Evolutionary conservation across 768 basidiomycete genomes (phyloP).

Genomic region (Russula griseocarnosa): DNA sequence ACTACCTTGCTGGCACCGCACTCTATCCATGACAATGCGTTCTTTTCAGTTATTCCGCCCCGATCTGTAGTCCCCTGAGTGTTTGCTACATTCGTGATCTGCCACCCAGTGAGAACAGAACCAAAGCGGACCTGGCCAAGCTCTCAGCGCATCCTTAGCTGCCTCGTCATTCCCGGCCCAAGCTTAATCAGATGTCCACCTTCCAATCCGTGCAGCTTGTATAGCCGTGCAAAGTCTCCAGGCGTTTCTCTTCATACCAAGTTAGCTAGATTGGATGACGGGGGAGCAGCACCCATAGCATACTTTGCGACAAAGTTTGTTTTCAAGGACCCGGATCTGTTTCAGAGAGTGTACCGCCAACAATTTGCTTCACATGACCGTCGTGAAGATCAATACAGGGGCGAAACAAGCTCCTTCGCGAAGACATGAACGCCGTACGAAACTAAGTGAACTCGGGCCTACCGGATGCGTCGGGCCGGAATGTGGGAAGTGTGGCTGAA

Average conservation of each 20-base stretch:
- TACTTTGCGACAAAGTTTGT: constrained; percentile 93
- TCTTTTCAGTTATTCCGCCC: constrained; percentile 86
- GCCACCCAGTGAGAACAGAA: background rate
- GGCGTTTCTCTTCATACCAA: constrained; percentile 60
- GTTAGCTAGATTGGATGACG: constrained; percentile 17
- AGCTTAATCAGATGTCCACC: constrained; percentile 98
- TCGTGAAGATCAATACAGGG: constrained; percentile 97
- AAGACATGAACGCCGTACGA: constrained; percentile 10
- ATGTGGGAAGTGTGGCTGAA: constrained; percentile 42
- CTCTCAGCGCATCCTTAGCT: constrained; percentile 74
- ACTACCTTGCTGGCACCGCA: constrained; percentile 90
- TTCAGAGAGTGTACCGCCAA: constrained; percentile 89
- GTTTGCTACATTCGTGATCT: constrained; percentile 1
- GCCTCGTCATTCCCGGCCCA: constrained; percentile 83
- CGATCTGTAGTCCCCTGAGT: constrained; percentile 68
- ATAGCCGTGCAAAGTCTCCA: constrained; percentile 74
- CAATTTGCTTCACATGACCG: constrained; percentile 96
- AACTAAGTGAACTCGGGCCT: too few species aligned
- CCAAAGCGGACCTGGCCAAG: constrained; percentile 69
- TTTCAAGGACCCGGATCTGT: constrained; percentile 53
- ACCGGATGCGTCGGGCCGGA: constrained; percentile 11
- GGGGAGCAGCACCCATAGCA: constrained; percentile 31
- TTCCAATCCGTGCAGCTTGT: constrained; percentile 58
- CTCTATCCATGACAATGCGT: constrained; percentile 81
- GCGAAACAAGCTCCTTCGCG: constrained; percentile 54